Base-by-base conservation (phyloP, 495 filamentous ascomycete species). In the Daldinia decipiens region DNA sequence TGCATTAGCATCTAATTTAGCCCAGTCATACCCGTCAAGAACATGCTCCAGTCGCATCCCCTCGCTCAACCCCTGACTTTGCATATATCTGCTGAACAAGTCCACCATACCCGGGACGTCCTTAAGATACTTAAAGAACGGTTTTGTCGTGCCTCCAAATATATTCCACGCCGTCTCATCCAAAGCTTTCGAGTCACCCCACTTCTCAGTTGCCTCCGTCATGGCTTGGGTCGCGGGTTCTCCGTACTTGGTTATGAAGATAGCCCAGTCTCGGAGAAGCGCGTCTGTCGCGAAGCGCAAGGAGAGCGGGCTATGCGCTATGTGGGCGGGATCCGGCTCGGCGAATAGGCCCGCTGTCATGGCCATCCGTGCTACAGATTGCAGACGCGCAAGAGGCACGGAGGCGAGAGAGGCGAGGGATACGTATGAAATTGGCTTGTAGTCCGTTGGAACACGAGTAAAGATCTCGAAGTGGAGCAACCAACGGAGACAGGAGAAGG, bases 61-160 rank as follows among this genome's bases (percentile, higher is more conserved):
- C 1, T 47, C 43, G 3, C 43, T 47, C 43, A 47, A 21, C 43
- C 43, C 43, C 43, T 47, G 43, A 12, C 43, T 24, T 21, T 47
- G 43, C 43, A 47, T 47, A 21, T 47, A 47, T 12, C 43, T 47
- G 43, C 43, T 47, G 5, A 47, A 47, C 9, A 47, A 21, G 43
- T 47, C 43, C 0, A 47, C 43, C 43, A 47, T 47, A 11, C 19
- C 43, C 43, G 43, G 19, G 17, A 47, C 43, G 19, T 47, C 43
- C 43, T 47, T 47, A 9, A 47, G 43, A 21, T 47, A 47, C 2
- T 47, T 19, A 9, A 47, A 47, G 19, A 47, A 47, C 17, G 43
- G 19, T 21, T 47, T 47, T 1, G 43, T 47, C 19, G 43, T 47
- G 43, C 2, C 43, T 11, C 43, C 43, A 11, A 47, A 47, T 11